Evolutionary conservation across 2,329 filamentous ascomycete genomes (phyloP).

Genomic region (Pyrenochaeta sp.): DNA sequence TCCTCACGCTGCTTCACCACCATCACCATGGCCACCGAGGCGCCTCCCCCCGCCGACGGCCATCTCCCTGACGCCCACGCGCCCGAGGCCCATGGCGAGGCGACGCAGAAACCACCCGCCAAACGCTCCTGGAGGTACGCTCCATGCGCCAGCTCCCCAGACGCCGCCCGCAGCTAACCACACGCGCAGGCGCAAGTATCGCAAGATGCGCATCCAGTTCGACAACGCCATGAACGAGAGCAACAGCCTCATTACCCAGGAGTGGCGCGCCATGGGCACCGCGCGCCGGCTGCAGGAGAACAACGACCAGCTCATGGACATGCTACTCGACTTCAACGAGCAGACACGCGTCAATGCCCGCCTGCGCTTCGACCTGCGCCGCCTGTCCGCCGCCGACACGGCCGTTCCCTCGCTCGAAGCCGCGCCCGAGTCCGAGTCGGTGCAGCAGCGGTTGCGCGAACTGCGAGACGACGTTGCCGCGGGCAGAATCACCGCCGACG

Average conservation of each 20-base stretch:
- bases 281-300: constrained; percentile 86
- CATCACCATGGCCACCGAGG: constrained; percentile 40
- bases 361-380: constrained; percentile 74
- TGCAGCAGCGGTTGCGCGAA: constrained; percentile 39
- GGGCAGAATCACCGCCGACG: constrained; percentile 36
- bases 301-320: constrained; percentile 89
- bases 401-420: constrained; percentile 34
- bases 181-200: constrained; percentile 78
- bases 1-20: too few relatives aligned
- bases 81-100: constrained; percentile 24
- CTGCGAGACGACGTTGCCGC: constrained; percentile 45
- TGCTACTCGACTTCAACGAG: constrained; percentile 89
- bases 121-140: constrained; percentile 50
- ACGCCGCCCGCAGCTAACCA: constrained; percentile 16
- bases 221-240: constrained; percentile 80
- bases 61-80: constrained; percentile 7
- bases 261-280: constrained; percentile 80
- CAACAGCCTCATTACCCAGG: constrained; percentile 81
- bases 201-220: constrained; percentile 84
- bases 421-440: constrained; percentile 28
- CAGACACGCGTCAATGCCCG: constrained; percentile 77
- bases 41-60: constrained; percentile 16
- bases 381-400: constrained; percentile 46
- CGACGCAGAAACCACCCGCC: constrained; percentile 36
- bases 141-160: not conserved